Evolutionary conservation across 805 yeast genomes (phyloP), one percentile per base, ranked within the genome.

Genomic region (Ogataea polymorpha): DNA sequence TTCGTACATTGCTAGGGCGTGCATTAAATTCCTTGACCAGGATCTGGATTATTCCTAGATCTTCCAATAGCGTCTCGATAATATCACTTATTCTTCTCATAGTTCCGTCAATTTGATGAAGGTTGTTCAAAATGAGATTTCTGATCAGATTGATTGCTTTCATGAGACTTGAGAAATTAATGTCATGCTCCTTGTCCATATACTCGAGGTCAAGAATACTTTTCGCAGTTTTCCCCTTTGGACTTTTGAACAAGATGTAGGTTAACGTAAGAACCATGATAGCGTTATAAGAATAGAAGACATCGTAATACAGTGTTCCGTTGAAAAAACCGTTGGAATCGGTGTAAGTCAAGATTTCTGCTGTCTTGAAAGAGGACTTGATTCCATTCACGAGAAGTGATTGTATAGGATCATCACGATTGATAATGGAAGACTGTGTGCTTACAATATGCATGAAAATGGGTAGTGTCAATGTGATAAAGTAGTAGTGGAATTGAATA

Each of bases 291-390:
- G 68, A 71, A 49, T 64, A 62, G 50, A 70, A 69, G 27, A 71
- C 65, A 45, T 72, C 78, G 26, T 62, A 59, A 25, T 69, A 67
- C n/a, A 70, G 33, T 1, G 73, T 68, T n/a, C 76, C 76, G 50
- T 65, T 67, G 49, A 68, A 60, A 37, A 67, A 58, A 4, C 69
- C 72, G 37, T 64, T 63, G 8, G 59, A 51, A 24, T 61, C 56
- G 0, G 68, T 61, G 30, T 58, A 54, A 2, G 63, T 56, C 25
- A 68, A 55, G 4, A 70, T 48, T 35, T 69, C 67, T 0, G 75
- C 65, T 5, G 71, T 63, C 44, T 54, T 53, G 14, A 67, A 54
- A 0, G 75, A 66, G 1, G 74, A 62, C 32, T 63, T 58, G 23
- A 72, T 65, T 12, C 76, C 74, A 20, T 63, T 52, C 12, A 65